Evolutionary conservation across 352 stramenopile genomes (phyloP), one percentile per base, ranked within the genome.

Genomic region (Pythium scleroteichum): DNA sequence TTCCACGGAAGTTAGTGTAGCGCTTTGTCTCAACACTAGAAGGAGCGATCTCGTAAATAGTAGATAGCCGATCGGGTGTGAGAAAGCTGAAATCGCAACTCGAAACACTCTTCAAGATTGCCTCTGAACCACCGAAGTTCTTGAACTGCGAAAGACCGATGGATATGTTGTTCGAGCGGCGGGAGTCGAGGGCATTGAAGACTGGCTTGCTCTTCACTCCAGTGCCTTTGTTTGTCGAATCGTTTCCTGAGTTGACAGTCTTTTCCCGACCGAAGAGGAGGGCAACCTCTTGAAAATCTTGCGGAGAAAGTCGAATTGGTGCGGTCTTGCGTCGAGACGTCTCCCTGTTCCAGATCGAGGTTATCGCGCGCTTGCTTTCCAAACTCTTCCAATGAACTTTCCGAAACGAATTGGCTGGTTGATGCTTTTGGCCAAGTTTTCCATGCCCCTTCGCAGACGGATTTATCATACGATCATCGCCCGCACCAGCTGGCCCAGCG

Each of bases 341-440:
- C 4, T 85, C 69, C 38, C 82, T 78, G 50, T 72, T 73, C 85
- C 85, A 94, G 68, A 94, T 94, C 13, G 85, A 88, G 29, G 79
- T 69, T 17, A 69, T 75, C 19, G 71, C 74, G 49, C 78, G 79
- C 49, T 77, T 76, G 8, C 71, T 68, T 55, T 92, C 82, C 38
- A 94, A 56, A 33, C 53, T 90, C 16, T 81, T 91, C 85, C 85
- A 94, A 45, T 94, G 83, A 9, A 94, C 76, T 61, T 94, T 94
- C 13, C 85, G 80, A 42, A 94, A 85, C 2, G 71, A 80, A 33
- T 70, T 86, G 9, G 80, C 69, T 13, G 71, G 67, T 58, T 75
- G 56, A 10, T 35, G 29, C 29, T 35, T 35, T 35, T 10, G 29
- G 10, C 29, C 10, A n/a, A n/a, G n/a, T n/a, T n/a, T n/a, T n/a